A percentile compares a stretch with the other conserved stretches of the same genome.
These are phyloP conservation scores for Metrosideros polymorpha DNA, from an alignment of 441 rosid species.

Conservation along the genomic window DNA sequence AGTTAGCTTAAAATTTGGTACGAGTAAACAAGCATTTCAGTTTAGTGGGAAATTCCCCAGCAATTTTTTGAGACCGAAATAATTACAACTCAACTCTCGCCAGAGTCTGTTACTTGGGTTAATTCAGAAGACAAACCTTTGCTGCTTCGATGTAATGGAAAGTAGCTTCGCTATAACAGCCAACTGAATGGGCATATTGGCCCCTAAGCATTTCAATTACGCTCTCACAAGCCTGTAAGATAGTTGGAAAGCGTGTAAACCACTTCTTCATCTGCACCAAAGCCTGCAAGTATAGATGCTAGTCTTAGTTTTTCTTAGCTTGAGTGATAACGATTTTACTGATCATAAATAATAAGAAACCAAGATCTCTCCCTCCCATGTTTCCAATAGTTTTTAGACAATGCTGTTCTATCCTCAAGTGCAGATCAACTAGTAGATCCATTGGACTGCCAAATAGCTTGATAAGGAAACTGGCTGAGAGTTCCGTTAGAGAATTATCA, in stretches of 20 bases:
- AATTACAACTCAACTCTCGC: not conserved
- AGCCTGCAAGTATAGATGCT: constrained; percentile 42
- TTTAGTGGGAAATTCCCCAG: not conserved
- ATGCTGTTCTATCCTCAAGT: not conserved
- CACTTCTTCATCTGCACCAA: constrained; percentile 79
- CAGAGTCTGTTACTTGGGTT: not conserved
- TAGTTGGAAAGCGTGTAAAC: constrained; percentile 84
- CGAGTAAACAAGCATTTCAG: not conserved
- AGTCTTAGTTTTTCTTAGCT: constrained; percentile 1
- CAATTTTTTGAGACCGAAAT: not conserved
- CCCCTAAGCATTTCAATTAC: constrained; percentile 98
- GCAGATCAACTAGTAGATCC: not conserved
- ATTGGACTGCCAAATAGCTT: not conserved
- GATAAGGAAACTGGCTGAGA: not conserved
- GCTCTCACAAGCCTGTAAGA: constrained; percentile 86
- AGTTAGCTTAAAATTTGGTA: not conserved
- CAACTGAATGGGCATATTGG: constrained; percentile 92
- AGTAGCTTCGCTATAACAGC: constrained; percentile 87
- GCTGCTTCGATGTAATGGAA: constrained; percentile 89
- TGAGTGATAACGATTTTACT: not conserved
- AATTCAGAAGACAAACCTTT: constrained; percentile 36
- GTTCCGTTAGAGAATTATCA: not conserved
- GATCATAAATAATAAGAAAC: not conserved
- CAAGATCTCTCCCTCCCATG: not conserved
- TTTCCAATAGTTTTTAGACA: not conserved